Evolutionary conservation across 176 grass and related monocot species (phyloP).

Genomic region (Paspalum notatum): DNA sequence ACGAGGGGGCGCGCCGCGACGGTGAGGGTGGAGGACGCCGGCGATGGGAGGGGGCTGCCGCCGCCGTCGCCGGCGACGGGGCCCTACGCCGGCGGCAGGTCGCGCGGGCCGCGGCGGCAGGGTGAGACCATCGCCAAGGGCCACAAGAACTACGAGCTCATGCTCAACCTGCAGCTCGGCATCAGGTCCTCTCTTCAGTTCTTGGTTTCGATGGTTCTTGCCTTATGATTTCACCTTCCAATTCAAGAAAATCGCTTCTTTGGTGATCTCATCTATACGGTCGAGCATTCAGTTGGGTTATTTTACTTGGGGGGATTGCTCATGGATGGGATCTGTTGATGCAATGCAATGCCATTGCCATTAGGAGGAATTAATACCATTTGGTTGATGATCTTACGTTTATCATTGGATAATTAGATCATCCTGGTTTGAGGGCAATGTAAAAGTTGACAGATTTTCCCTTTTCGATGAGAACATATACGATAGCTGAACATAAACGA

Average conservation of each 20-base stretch:
- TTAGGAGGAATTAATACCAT: background rate
- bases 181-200: constrained; percentile 60
- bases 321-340: background rate
- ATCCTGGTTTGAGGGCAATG: background rate
- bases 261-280: background rate
- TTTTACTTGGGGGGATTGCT: background rate
- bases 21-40: constrained; percentile 64
- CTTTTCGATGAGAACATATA: background rate
- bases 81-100: constrained; percentile 45
- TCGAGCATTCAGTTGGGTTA: background rate
- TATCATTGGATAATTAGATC: constrained; percentile 13
- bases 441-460: background rate
- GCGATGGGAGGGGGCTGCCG: constrained; percentile 54
- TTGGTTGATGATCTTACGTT: background rate
- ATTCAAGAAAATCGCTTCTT: background rate
- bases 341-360: background rate
- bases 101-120: constrained; percentile 62
- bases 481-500: background rate
- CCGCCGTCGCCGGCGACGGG: constrained; percentile 58
- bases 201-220: background rate
- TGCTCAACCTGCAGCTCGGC: constrained; percentile 99
- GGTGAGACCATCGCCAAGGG: constrained; percentile 90
- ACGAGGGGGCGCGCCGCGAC: constrained; percentile 40
- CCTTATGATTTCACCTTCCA: background rate
- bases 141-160: constrained; percentile 99